phyloP scores from a whole-genome alignment of 495 filamentous ascomycete species.

The Xylaria grammica region DNA sequence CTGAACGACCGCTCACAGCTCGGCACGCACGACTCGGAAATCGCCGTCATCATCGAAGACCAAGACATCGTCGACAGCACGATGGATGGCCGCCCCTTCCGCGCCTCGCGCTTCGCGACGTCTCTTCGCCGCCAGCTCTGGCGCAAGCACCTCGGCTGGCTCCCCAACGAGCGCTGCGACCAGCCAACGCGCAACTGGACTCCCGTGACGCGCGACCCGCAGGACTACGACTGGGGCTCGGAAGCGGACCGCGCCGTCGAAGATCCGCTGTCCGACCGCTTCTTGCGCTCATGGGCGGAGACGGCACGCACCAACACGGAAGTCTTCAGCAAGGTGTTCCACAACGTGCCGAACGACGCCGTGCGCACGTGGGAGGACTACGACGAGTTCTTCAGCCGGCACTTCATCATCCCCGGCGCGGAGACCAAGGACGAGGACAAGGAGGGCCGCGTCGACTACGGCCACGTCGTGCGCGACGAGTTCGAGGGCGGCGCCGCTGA shows the following conservation, averaged over 20 bases:
- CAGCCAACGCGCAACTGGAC: conserved; percentile 72
- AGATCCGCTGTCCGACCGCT: conserved; percentile 73
- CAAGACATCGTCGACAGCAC: conserved; percentile 66
- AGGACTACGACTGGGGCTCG: conserved; percentile 82
- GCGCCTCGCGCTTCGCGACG: conserved; percentile 78
- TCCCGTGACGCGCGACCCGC: conserved; percentile 70
- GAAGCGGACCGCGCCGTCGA: conserved; percentile 73
- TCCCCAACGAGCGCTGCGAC: conserved; percentile 70
- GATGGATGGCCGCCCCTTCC: conserved; percentile 75
- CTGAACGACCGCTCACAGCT: conserved; percentile 94
- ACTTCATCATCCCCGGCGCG: conserved; percentile 66
- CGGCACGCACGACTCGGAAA: conserved; percentile 83
- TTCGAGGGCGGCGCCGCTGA: conserved; percentile 71
- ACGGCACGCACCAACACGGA: conserved; percentile 81
- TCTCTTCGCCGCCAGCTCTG: conserved; percentile 84
- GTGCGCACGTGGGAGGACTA: conserved; percentile 87
- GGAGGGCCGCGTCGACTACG: conserved; percentile 64
- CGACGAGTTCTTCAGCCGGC: conserved; percentile 74
- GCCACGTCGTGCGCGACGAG: conserved; percentile 83
- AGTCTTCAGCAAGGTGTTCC: conserved; percentile 86
- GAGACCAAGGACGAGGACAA: conserved; percentile 37
- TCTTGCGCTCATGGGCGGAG: conserved; percentile 72
- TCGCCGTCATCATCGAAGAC: conserved; percentile 83
- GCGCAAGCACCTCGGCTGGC: conserved; percentile 88
- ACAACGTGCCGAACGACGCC: conserved; percentile 80